These are phyloP conservation scores for Tilletia caries DNA, from an alignment of 1,284 basidiomycete genomes.

Conservation along the genomic window DNA sequence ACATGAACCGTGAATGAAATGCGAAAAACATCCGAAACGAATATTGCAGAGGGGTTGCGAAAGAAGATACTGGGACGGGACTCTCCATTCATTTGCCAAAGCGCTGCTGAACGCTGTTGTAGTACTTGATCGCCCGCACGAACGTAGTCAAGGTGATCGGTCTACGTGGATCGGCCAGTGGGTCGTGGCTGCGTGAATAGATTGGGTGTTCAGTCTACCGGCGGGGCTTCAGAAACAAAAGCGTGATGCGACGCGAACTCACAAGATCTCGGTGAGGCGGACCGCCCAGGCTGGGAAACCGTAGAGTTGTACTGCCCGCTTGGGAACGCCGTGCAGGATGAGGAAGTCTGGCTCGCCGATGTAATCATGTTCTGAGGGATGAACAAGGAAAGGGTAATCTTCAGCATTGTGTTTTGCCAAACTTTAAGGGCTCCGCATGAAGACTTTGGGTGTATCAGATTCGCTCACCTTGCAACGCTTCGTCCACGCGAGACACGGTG, in stretches of 20 bases:
- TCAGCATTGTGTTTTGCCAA: too few species aligned
- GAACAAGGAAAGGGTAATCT: not conserved
- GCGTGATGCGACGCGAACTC: not conserved
- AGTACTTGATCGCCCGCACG: conserved; percentile 7
- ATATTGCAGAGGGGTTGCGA: too few species aligned
- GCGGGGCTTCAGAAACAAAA: too few species aligned
- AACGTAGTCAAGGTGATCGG: conserved; percentile 6
- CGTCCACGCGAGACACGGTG: not conserved
- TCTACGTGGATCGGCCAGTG: not conserved
- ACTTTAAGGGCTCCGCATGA: too few species aligned
- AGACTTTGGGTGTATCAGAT: not conserved
- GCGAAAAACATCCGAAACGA: not conserved
- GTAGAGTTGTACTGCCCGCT: not conserved
- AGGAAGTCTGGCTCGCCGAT: conserved; percentile 1
- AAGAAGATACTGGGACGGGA: not conserved
- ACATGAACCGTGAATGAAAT: too few species aligned
- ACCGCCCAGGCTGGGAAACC: conserved; percentile 9
- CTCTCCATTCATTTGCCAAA: conserved; percentile 2
- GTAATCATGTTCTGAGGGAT: not conserved
- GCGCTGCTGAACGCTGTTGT: not conserved
- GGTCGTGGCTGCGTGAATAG: conserved; percentile 9
- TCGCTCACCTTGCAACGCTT: not conserved
- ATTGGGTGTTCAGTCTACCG: too few species aligned
- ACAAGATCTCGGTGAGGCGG: conserved; percentile 9
- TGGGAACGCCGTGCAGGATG: conserved; percentile 7